Percentiles rank a stretch among this genome's conserved stretches.
Evolutionary conservation across 495 filamentous ascomycete species (phyloP).

Genomic region (Achaetomiella virescens): DNA sequence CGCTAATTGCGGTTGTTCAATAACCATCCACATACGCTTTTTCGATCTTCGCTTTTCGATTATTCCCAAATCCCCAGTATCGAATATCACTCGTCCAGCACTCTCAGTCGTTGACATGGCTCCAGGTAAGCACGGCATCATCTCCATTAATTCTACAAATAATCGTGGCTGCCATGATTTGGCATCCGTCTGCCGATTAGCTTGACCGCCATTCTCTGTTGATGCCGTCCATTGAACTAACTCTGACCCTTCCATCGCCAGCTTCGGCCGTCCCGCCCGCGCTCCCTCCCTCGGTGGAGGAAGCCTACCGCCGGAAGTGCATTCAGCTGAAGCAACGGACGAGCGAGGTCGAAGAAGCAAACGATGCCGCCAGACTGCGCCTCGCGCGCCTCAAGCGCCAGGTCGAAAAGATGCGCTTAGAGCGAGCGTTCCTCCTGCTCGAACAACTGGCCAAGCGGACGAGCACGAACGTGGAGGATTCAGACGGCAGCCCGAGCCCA

Average conservation of each 20-base stretch:
- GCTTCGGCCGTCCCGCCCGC: constrained; percentile 49
- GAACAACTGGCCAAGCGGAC: constrained; percentile 82
- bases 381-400: constrained; percentile 73
- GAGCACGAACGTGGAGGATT: constrained; percentile 70
- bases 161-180: too few species aligned
- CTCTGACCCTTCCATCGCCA: constrained; percentile 12
- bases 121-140: too few species aligned
- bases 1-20: too few species aligned
- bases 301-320: constrained; percentile 94
- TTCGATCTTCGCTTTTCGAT: not conserved
- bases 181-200: too few species aligned
- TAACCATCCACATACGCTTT: not conserved
- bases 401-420: constrained; percentile 85
- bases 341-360: constrained; percentile 80
- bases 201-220: too few species aligned
- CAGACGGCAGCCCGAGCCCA: constrained; percentile 64
- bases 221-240: constrained; percentile 8
- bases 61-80: not conserved
- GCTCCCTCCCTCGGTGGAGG: constrained; percentile 90
- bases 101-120: too few species aligned
- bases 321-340: constrained; percentile 89
- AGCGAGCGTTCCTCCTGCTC: constrained; percentile 81
- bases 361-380: constrained; percentile 70
- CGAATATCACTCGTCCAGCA: too few species aligned
- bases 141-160: too few species aligned